Conservation (phyloP, 1,284 basidiomycete genomes). For the Inonotus obliquus region DNA sequence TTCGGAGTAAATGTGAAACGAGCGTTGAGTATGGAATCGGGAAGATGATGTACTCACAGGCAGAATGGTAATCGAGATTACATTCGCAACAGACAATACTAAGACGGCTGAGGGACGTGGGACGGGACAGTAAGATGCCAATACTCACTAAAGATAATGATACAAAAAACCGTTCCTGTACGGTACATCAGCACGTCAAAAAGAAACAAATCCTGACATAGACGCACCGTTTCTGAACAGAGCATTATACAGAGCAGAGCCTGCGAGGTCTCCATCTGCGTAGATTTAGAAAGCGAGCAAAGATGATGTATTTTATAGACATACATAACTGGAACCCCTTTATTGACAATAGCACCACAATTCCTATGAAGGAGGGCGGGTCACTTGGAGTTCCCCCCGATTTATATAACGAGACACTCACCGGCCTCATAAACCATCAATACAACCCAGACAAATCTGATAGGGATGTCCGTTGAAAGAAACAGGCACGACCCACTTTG, state of each 20-base stretch:
- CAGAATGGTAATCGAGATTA: not conserved
- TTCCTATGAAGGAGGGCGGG: not conserved
- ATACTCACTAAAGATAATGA: conserved; percentile 5
- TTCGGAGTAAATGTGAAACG: not conserved
- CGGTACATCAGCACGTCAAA: not conserved
- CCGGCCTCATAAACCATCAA: conserved; percentile 11
- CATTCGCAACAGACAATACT: conserved; percentile 8
- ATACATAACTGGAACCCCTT: conserved; percentile 1
- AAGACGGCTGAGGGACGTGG: not conserved
- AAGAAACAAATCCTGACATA: not conserved
- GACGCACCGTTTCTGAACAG: conserved; percentile 8
- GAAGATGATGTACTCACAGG: not conserved
- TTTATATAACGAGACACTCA: not conserved
- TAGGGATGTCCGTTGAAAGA: not conserved
- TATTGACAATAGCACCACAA: not conserved
- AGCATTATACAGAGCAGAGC: not conserved
- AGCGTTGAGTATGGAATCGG: not conserved
- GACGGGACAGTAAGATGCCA: not conserved
- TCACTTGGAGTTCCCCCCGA: not conserved
- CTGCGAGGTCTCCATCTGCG: not conserved
- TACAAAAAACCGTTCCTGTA: conserved; percentile 3
- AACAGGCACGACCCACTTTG: not conserved
- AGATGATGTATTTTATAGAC: not conserved
- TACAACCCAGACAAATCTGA: conserved; percentile 3
- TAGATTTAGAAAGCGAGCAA: not conserved